A percentile compares a stretch with the other conserved stretches of the same genome.
phyloP scores from a whole-genome alignment of 805 yeast genomes.

The Candida rishiriensis region DNA sequence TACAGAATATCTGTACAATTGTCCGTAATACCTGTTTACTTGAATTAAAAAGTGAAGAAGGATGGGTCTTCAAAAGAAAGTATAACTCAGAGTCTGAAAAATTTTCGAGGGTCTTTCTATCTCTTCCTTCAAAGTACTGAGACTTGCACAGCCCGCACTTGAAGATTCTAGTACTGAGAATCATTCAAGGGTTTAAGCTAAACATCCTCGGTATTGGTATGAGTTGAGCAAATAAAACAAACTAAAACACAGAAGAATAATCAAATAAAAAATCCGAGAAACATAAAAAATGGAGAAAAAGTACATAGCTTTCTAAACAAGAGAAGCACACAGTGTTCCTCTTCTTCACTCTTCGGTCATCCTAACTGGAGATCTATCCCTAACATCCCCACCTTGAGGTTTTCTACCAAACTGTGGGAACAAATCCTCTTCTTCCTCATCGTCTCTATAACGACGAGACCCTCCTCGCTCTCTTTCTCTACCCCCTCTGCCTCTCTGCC shows the following conservation, averaged over 20 bases:
- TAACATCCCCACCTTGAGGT: slow-evolving; percentile 1
- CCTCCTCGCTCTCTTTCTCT: slow-evolving; percentile 10
- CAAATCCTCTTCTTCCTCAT: slow-evolving; percentile 30
- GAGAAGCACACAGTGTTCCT: too few species aligned
- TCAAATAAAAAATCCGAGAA: neutral
- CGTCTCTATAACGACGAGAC: slow-evolving; percentile 10
- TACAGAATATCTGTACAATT: too few species aligned
- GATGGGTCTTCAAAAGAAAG: too few species aligned
- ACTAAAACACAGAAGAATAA: neutral
- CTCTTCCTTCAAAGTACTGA: too few species aligned
- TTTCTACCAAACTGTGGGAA: slow-evolving; percentile 28
- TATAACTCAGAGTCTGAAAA: too few species aligned
- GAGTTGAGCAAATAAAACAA: neutral
- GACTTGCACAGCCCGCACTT: neutral
- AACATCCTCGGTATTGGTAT: neutral
- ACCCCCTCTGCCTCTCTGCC: slow-evolving; percentile 9
- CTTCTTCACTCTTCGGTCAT: neutral
- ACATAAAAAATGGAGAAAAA: too few species aligned
- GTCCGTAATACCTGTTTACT: too few species aligned
- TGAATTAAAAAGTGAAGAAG: too few species aligned
- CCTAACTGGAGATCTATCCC: slow-evolving; percentile 25
- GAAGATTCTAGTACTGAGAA: neutral
- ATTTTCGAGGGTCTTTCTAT: too few species aligned
- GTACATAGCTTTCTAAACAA: neutral
- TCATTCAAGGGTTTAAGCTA: neutral